These are phyloP conservation scores for Zygoascus sp. DNA, from an alignment of 1,139 yeast species.

Conservation along the genomic window DNA sequence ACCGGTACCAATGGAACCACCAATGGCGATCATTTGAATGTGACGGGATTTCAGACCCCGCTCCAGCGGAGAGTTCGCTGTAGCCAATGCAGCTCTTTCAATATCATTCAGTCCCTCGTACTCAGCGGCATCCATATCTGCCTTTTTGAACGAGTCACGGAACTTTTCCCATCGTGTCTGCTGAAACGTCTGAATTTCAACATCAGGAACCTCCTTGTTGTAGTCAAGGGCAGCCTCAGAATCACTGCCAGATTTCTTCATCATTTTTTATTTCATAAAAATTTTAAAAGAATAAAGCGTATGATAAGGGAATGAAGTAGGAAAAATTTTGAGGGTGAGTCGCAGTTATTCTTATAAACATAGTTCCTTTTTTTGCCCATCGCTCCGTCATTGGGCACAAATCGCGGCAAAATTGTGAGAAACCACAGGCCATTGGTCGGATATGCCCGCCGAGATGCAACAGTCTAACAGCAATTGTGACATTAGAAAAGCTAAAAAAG, in stretches of 20 bases:
- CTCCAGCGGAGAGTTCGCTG: slow-evolving; percentile 38
- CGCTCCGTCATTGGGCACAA: too few species aligned
- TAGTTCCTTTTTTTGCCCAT: too few species aligned
- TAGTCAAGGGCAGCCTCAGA: background rate
- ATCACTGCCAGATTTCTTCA: background rate
- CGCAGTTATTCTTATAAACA: too few species aligned
- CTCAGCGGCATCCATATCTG: slow-evolving; percentile 23
- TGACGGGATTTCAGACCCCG: slow-evolving; percentile 48
- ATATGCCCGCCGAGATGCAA: too few species aligned
- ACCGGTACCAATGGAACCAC: slow-evolving; percentile 82
- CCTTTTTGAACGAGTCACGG: slow-evolving; percentile 31
- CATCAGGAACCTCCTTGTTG: background rate
- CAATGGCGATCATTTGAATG: slow-evolving; percentile 68
- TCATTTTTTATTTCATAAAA: background rate
- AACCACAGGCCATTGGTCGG: too few species aligned
- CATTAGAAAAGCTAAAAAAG: too few species aligned
- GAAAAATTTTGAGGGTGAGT: background rate
- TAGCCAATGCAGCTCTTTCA: slow-evolving; percentile 29
- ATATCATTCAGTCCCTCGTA: slow-evolving; percentile 24
- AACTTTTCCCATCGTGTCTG: slow-evolving; percentile 23
- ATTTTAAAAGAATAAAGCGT: too few species aligned
- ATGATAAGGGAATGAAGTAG: background rate
- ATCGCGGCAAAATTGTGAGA: too few species aligned
- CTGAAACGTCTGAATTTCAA: slow-evolving; percentile 4
- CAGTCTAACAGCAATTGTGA: too few species aligned